A percentile compares a stretch with the other conserved stretches of the same genome.
Conservation (phyloP, 768 basidiomycete genomes). For the Agaricus subrufescens region DNA sequence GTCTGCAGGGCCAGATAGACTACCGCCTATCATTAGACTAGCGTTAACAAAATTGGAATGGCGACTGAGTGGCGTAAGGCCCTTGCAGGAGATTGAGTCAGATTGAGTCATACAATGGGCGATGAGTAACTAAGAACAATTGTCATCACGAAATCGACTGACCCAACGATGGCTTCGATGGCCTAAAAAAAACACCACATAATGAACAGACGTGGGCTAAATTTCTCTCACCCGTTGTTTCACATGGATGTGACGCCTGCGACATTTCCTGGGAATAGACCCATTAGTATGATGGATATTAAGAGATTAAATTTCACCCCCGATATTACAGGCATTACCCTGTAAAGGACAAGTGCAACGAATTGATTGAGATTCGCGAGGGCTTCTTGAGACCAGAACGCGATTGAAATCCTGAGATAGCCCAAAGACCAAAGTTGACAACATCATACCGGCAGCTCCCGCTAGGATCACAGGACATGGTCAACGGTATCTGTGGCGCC, state of each 20-base stretch:
- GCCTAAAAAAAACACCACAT: slow-evolving; percentile 55
- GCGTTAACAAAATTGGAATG: neutral
- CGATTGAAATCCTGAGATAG: slow-evolving; percentile 44
- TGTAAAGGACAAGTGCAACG: neutral
- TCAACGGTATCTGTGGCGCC: slow-evolving; percentile 46
- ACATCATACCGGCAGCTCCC: slow-evolving; percentile 42
- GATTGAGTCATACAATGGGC: neutral
- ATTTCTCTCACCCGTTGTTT: slow-evolving; percentile 56
- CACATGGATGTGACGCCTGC: slow-evolving; percentile 60
- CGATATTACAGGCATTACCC: slow-evolving; percentile 1
- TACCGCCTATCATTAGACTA: slow-evolving; percentile 58
- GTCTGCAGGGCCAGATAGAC: slow-evolving; percentile 47
- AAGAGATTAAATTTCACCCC: neutral
- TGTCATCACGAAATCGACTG: slow-evolving; percentile 12
- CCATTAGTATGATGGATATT: slow-evolving; percentile 31
- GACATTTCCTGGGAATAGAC: slow-evolving; percentile 55
- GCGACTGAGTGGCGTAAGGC: neutral
- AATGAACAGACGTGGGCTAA: slow-evolving; percentile 52
- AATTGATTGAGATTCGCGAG: slow-evolving; percentile 16
- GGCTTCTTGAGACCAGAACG: slow-evolving; percentile 41
- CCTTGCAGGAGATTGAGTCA: neutral
- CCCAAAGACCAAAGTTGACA: slow-evolving; percentile 50
- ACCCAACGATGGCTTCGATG: slow-evolving; percentile 54
- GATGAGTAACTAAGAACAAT: slow-evolving; percentile 3
- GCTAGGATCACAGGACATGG: slow-evolving; percentile 52